These are phyloP conservation scores for Celoporthe dispersa DNA, from an alignment of 2,329 filamentous ascomycete genomes.

Conservation along the genomic window DNA sequence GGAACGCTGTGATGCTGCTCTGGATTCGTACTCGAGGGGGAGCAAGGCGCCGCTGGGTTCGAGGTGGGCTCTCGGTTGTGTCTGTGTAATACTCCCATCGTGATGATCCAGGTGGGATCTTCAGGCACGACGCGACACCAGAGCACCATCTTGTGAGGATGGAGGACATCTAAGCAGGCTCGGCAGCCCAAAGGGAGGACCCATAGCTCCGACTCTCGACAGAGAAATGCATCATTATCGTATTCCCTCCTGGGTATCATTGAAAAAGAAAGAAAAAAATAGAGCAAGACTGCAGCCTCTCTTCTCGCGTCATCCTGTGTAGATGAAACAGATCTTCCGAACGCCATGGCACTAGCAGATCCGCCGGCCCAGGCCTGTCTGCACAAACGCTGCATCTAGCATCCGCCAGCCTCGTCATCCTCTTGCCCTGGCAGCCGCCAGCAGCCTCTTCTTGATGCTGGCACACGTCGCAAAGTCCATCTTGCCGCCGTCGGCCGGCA, in stretches of 20 bases:
- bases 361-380: background rate
- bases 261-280: too few species aligned
- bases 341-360: background rate
- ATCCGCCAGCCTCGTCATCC: background rate
- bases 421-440: slow-evolving; percentile 38
- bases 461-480: slow-evolving; percentile 55
- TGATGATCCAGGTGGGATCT: too few species aligned
- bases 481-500: slow-evolving; percentile 58
- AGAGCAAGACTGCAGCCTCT: background rate
- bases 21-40: too few species aligned
- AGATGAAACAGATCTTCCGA: background rate
- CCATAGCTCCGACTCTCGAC: background rate
- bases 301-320: background rate
- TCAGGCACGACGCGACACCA: background rate
- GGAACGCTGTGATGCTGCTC: too few species aligned
- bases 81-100: too few species aligned
- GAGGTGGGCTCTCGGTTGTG: too few species aligned
- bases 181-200: too few species aligned
- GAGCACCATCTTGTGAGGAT: background rate
- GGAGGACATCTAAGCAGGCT: background rate
- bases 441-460: slow-evolving; percentile 46
- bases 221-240: background rate
- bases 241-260: background rate
- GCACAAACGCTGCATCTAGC: background rate
- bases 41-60: too few species aligned